Conservation (phyloP, 139 green algal genomes). For the Chlamydomonas sp. region DNA sequence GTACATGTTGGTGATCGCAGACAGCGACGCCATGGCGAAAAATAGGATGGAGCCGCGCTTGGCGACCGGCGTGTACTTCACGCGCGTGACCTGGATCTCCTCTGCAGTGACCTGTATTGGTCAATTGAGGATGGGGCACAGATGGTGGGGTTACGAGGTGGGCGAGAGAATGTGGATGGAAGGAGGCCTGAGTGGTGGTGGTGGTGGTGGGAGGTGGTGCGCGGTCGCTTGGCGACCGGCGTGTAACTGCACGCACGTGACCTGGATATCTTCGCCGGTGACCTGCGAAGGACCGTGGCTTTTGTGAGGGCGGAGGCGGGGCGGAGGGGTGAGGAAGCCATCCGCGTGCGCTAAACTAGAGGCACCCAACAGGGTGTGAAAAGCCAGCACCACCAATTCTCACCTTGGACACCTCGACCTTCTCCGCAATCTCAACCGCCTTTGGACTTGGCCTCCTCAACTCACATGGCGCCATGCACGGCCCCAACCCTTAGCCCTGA, state of each 20-base stretch:
- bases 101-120: constrained; percentile 35
- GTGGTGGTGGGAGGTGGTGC: too few species aligned
- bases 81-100: constrained; percentile 63
- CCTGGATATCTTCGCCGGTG: constrained; percentile 65
- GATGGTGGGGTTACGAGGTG: not conserved
- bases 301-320: too few species aligned
- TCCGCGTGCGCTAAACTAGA: too few species aligned
- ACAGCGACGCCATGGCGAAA: constrained; percentile 68
- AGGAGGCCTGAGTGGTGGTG: not conserved
- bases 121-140: not conserved
- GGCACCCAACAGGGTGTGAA: too few species aligned
- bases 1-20: constrained; percentile 77
- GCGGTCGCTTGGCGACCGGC: too few species aligned
- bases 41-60: constrained; percentile 73
- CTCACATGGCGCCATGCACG: too few species aligned
- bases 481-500: too few species aligned
- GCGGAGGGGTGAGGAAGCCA: too few species aligned
- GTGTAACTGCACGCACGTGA: constrained; percentile 42
- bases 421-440: constrained; percentile 62
- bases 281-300: too few species aligned
- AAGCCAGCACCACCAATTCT: too few species aligned
- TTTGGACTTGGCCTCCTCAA: constrained; percentile 62
- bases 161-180: not conserved
- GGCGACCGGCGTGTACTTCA: constrained; percentile 61
- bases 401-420: constrained; percentile 46